Conservation (phyloP, 140 eudicot genomes). For the Senecio squalidus region DNA sequence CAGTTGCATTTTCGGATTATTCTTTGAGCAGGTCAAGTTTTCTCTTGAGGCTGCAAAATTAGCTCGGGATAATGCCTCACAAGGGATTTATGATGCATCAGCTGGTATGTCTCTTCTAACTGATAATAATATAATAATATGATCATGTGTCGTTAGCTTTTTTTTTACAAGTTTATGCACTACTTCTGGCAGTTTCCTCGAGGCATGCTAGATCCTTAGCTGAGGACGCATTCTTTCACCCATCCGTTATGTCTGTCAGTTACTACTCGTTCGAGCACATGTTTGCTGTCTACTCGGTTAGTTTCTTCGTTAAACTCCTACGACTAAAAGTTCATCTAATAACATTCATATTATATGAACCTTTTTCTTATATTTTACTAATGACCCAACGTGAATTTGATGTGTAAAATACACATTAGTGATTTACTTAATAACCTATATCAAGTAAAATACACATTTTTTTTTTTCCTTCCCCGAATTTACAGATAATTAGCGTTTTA, state of each 20-base stretch:
- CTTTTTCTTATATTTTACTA: too few relatives aligned
- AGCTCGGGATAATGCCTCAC: constrained; percentile 70
- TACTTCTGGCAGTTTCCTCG: constrained; percentile 55
- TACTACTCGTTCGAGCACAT: constrained; percentile 95
- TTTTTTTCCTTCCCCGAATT: too few relatives aligned
- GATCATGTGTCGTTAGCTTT: too few relatives aligned
- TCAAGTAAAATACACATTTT: too few relatives aligned
- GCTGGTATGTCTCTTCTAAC: constrained; percentile 60
- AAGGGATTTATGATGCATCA: constrained; percentile 66
- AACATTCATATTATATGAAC: too few relatives aligned
- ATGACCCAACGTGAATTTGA: too few relatives aligned
- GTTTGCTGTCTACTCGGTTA: constrained; percentile 97
- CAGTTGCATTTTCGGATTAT: constrained; percentile 1
- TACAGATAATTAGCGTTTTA: too few relatives aligned
- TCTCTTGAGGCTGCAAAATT: constrained; percentile 92
- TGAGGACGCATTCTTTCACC: constrained; percentile 92
- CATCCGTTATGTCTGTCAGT: constrained; percentile 97
- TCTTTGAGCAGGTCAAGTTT: constrained; percentile 65
- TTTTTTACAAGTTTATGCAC: neutral
- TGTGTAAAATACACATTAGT: too few relatives aligned
- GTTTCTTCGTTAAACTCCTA: constrained; percentile 21
- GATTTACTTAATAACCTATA: too few relatives aligned
- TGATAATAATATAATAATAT: constrained; percentile 6
- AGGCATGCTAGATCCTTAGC: constrained; percentile 90
- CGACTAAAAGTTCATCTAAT: constrained; percentile 1